phyloP scores from a whole-genome alignment of 805 yeast species.

The Alloascoidea africana region DNA sequence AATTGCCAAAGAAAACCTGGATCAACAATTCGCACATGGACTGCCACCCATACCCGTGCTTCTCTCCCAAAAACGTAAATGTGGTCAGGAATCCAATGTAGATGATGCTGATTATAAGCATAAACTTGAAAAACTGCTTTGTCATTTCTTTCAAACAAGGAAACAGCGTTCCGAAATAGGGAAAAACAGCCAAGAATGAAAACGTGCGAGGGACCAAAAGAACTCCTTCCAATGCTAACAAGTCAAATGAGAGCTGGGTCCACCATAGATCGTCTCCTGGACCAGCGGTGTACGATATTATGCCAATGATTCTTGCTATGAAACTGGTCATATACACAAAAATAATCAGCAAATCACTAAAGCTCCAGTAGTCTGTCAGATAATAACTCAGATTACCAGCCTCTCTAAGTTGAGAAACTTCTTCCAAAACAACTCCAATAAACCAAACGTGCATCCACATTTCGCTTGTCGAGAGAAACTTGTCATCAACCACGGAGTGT shows the following conservation, averaged over 20 bases:
- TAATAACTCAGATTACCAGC: constrained; percentile 14
- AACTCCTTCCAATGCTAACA: constrained; percentile 16
- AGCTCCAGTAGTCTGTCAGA: constrained; percentile 15
- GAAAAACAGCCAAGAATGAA: constrained; percentile 15
- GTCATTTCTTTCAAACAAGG: constrained; percentile 18
- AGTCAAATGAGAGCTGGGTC: constrained; percentile 13
- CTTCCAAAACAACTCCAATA: constrained; percentile 81
- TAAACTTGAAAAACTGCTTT: constrained; percentile 16
- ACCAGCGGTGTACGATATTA: constrained; percentile 2
- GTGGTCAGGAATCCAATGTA: constrained; percentile 19
- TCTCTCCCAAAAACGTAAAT: constrained; percentile 15
- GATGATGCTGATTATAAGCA: constrained; percentile 13
- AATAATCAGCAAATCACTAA: constrained; percentile 14
- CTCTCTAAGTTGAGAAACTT: constrained; percentile 38
- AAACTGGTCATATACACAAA: constrained; percentile 10
- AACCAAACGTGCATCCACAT: constrained; percentile 70
- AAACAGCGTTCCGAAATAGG: constrained; percentile 18
- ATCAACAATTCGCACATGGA: constrained; percentile 17
- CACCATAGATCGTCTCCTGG: constrained; percentile 5
- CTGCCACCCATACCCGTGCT: constrained; percentile 12
- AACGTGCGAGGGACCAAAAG: constrained; percentile 16
- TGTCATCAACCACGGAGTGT: constrained; percentile 7
- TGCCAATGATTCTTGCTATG: constrained; percentile 9
- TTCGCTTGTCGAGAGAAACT: constrained; percentile 9
- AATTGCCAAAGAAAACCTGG: constrained; percentile 18